These are phyloP conservation scores for Cladophialophora psammophila DNA, from an alignment of 2,329 filamentous ascomycete species.

Conservation along the genomic window DNA sequence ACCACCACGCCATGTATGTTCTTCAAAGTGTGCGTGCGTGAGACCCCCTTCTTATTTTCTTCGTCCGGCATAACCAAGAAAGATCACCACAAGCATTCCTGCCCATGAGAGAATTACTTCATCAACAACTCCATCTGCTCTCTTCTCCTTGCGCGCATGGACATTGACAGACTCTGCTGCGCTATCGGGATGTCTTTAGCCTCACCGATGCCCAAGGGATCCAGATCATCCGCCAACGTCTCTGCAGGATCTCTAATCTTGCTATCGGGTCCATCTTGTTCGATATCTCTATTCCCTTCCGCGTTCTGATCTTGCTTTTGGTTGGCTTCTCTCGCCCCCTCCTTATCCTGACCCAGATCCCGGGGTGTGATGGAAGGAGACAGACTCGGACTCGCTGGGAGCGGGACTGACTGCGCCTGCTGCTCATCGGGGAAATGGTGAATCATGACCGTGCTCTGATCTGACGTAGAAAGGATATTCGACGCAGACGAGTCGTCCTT, in stretches of 20 bases:
- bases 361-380: background rate
- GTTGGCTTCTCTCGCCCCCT: background rate
- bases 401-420: background rate
- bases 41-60: background rate
- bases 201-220: slow-evolving; percentile 40
- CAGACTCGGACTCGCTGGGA: slow-evolving; percentile 5
- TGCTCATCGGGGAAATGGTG: slow-evolving; percentile 1
- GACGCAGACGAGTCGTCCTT: slow-evolving; percentile 21
- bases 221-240: slow-evolving; percentile 35
- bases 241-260: background rate
- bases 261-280: background rate
- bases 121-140: slow-evolving; percentile 40
- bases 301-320: background rate
- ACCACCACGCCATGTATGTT: background rate
- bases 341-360: background rate
- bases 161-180: slow-evolving; percentile 29
- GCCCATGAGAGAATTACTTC: slow-evolving; percentile 21
- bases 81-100: background rate
- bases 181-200: slow-evolving; percentile 36
- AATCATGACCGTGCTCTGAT: slow-evolving; percentile 23
- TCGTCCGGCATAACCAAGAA: background rate
- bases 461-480: slow-evolving; percentile 23
- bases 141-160: slow-evolving; percentile 33
- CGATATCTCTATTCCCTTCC: background rate
- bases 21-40: background rate